Evolutionary conservation across 108 stramenopile species (phyloP).

Genomic region (Schizochytrium sp.): DNA sequence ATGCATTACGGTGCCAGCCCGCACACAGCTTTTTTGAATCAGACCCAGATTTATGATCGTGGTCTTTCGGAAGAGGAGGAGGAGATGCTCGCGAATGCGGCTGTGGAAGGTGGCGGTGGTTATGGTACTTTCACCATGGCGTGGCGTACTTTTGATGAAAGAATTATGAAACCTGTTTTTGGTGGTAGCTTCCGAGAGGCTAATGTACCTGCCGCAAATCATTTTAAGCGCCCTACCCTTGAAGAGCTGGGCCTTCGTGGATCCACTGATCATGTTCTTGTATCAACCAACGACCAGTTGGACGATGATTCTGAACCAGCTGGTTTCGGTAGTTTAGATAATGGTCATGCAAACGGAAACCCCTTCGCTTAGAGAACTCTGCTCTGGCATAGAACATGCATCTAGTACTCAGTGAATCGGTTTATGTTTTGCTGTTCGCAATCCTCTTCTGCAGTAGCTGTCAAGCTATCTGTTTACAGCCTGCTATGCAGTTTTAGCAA

Average conservation of each 20-base stretch:
- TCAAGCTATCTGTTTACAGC: no score
- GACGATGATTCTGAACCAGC: neutral
- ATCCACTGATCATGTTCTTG: neutral
- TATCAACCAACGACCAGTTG: neutral
- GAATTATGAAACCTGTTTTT: conserved; percentile 51
- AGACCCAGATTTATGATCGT: conserved; percentile 3
- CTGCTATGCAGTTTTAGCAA: no score
- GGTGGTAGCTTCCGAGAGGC: conserved; percentile 25
- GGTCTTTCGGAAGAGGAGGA: conserved; percentile 30
- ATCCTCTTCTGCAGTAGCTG: no score
- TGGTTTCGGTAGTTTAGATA: neutral
- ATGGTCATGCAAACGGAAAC: neutral
- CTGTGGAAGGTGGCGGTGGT: conserved; percentile 1
- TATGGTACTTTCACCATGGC: conserved; percentile 35
- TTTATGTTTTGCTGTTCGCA: no score
- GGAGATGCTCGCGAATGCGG: neutral
- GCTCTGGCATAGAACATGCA: no score
- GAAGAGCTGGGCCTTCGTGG: conserved; percentile 17
- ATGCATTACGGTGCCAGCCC: conserved; percentile 54
- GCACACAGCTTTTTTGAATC: neutral
- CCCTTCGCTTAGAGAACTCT: no score
- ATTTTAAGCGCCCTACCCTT: conserved; percentile 22
- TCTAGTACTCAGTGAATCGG: no score
- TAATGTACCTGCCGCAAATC: neutral
- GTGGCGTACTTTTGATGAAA: conserved; percentile 45